Evolutionary conservation across 2,329 filamentous ascomycete species (phyloP).

Genomic region (Neoarthrinium moseri): DNA sequence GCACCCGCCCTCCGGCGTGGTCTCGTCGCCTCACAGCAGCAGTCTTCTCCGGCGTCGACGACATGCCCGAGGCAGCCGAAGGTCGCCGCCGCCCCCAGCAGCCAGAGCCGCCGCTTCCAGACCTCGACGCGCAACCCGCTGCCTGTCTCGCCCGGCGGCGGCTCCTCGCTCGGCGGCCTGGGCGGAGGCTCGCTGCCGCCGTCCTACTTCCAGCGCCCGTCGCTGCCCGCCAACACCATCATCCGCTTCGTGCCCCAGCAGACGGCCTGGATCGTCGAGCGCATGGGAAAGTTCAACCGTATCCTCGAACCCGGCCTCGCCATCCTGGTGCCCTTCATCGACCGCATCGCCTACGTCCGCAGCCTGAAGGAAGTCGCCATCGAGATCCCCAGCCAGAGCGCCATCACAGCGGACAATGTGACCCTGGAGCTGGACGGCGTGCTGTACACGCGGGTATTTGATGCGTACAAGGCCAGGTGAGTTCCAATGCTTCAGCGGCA

Average conservation of each 20-base stretch:
- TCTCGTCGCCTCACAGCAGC: background rate
- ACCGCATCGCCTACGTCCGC: constrained; percentile 97
- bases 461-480: constrained; percentile 95
- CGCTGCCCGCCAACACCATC: constrained; percentile 88
- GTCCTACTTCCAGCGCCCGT: constrained; percentile 76
- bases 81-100: background rate
- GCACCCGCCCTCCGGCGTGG: constrained; percentile 11
- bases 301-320: constrained; percentile 92
- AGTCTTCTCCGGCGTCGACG: background rate
- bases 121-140: constrained; percentile 6
- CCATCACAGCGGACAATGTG: constrained; percentile 98
- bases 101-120: constrained; percentile 10
- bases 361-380: constrained; percentile 94
- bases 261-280: constrained; percentile 98
- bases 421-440: constrained; percentile 95
- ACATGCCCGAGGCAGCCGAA: background rate
- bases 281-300: constrained; percentile 96
- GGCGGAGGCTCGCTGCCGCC: constrained; percentile 53
- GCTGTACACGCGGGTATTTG: constrained; percentile 92
- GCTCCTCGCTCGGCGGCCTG: constrained; percentile 27
- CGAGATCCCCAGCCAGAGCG: constrained; percentile 96
- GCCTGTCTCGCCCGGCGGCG: constrained; percentile 12
- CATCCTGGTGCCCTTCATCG: constrained; percentile 83
- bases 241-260: constrained; percentile 98
- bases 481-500: constrained; percentile 19